Percentiles rank a stretch among this genome's conserved stretches.
These are phyloP conservation scores for Circinella umbellata DNA, from an alignment of 371 early-diverging fungal species.

Conservation along the genomic window DNA sequence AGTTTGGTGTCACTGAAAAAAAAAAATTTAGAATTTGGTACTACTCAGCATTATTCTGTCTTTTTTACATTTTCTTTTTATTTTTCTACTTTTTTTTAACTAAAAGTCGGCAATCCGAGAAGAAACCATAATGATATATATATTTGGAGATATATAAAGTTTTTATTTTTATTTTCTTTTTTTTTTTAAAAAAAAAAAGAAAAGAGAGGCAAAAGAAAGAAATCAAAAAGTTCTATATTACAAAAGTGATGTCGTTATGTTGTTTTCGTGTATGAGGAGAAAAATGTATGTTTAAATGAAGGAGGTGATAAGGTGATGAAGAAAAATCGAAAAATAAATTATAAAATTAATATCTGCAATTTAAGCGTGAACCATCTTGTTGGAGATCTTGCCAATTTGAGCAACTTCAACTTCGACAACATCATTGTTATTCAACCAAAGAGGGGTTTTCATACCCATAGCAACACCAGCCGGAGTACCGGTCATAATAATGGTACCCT, in stretches of 20 bases:
- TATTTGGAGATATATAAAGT: background rate
- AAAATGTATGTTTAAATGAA: background rate
- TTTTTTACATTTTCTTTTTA: too few species aligned
- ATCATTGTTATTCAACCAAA: conserved; percentile 56
- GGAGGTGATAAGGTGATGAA: background rate
- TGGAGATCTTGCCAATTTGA: conserved; percentile 56
- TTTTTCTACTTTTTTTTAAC: too few species aligned
- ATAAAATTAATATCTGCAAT: background rate
- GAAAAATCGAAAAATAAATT: too few species aligned
- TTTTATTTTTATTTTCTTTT: background rate
- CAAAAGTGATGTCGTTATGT: background rate
- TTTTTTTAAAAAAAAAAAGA: background rate
- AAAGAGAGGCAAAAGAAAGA: background rate
- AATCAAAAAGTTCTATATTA: conserved; percentile 9
- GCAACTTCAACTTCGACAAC: conserved; percentile 56
- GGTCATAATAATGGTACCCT: conserved; percentile 65
- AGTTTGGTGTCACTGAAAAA: too few species aligned
- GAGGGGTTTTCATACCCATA: conserved; percentile 52
- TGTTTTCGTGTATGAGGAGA: too few species aligned
- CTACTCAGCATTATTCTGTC: too few species aligned
- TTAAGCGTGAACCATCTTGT: conserved; percentile 31
- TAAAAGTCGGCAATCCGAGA: too few species aligned
- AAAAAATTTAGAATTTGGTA: too few species aligned
- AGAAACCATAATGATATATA: too few species aligned
- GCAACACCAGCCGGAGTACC: conserved; percentile 67